These are phyloP conservation scores for Sphagnurus paluster DNA, from an alignment of 1,284 basidiomycete genomes.

Conservation along the genomic window DNA sequence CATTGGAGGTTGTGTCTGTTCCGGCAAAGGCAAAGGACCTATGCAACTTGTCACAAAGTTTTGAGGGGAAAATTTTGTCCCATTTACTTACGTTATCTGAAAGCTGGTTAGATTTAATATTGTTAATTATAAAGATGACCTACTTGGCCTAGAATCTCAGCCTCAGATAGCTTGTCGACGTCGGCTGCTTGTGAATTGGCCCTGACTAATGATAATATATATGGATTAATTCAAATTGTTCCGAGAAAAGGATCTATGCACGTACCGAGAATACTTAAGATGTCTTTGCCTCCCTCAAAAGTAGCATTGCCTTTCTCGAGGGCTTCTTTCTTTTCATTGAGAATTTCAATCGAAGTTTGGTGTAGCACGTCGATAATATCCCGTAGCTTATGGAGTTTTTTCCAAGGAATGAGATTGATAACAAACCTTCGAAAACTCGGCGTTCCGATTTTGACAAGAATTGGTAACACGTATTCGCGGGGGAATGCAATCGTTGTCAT, in stretches of 20 bases:
- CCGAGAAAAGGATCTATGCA: too few relatives aligned
- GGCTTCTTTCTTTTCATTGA: conserved; percentile 32
- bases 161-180: conserved; percentile 21
- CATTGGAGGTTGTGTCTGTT: conserved; percentile 45
- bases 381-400: conserved; percentile 30
- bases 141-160: conserved; percentile 16
- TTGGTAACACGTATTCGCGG: conserved; percentile 20
- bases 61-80: neutral
- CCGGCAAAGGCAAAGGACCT: conserved; percentile 48
- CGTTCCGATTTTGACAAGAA: conserved; percentile 25
- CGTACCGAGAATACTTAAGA: conserved; percentile 48
- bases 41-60: neutral
- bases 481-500: neutral
- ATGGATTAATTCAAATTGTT: too few relatives aligned
- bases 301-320: conserved; percentile 27
- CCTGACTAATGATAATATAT: conserved; percentile 25
- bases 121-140: neutral
- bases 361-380: conserved; percentile 35
- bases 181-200: conserved; percentile 21
- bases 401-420: conserved; percentile 29
- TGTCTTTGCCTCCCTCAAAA: conserved; percentile 38
- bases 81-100: conserved; percentile 38
- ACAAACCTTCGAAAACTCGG: conserved; percentile 29
- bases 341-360: conserved; percentile 33
- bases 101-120: conserved; percentile 12